These are phyloP conservation scores for Debaryomycetaceae sp. DNA, from an alignment of 1,139 yeast genomes.

Conservation along the genomic window DNA sequence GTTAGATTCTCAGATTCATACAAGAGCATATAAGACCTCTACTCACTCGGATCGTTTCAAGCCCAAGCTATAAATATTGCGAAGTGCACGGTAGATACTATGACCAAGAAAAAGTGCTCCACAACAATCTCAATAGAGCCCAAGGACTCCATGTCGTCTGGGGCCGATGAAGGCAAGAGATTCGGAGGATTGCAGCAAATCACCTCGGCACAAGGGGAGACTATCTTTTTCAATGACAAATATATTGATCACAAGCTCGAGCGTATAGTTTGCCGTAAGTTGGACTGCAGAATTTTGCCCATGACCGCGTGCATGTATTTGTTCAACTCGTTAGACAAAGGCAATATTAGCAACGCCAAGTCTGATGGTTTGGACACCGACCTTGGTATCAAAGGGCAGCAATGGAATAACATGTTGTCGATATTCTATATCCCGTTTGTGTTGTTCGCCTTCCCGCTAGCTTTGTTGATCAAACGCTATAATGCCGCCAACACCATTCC, in stretches of 20 bases:
- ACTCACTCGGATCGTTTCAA: too few species aligned
- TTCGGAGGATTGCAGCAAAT: slow-evolving; percentile 13
- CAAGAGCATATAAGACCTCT: too few species aligned
- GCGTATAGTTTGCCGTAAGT: slow-evolving; percentile 24
- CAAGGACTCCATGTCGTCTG: slow-evolving; percentile 3
- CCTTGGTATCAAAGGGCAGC: slow-evolving; percentile 16
- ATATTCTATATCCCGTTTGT: slow-evolving; percentile 21
- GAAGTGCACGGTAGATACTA: not conserved
- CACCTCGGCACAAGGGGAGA: slow-evolving; percentile 13
- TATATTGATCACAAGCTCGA: slow-evolving; percentile 17
- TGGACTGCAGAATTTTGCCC: slow-evolving; percentile 30
- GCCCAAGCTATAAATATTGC: too few species aligned
- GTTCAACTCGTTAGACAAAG: slow-evolving; percentile 25
- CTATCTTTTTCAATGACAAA: slow-evolving; percentile 10
- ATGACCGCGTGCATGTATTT: slow-evolving; percentile 24
- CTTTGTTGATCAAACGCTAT: slow-evolving; percentile 16
- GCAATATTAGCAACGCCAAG: slow-evolving; percentile 20
- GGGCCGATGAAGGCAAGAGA: too few species aligned
- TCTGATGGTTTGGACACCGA: slow-evolving; percentile 19
- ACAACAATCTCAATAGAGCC: slow-evolving; percentile 11
- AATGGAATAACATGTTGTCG: slow-evolving; percentile 22
- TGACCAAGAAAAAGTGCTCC: not conserved
- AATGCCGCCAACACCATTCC: slow-evolving; percentile 21
- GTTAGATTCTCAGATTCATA: too few species aligned
- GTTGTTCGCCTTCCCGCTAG: slow-evolving; percentile 18